Percentiles rank a stretch among this genome's conserved stretches.
Conservation (phyloP, 495 filamentous ascomycete species). For the Xylaria sp. region DNA sequence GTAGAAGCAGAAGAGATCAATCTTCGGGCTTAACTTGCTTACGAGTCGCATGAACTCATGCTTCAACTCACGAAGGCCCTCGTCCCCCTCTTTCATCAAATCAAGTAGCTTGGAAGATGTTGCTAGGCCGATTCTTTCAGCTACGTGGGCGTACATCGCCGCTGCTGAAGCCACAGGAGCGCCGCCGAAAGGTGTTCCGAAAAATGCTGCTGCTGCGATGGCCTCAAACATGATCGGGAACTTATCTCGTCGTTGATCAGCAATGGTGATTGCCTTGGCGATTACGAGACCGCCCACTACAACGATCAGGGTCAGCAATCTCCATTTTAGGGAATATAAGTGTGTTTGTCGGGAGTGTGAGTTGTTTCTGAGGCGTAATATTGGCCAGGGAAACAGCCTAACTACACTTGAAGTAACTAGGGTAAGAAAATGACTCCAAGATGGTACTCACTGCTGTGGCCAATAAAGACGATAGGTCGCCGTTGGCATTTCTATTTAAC, state of each 20-base stretch:
- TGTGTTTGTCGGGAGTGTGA: background rate
- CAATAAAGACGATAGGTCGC: conserved; percentile 70
- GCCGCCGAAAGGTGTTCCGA: conserved; percentile 48
- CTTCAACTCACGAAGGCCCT: conserved; percentile 41
- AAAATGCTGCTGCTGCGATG: conserved; percentile 44
- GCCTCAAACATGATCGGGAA: conserved; percentile 46
- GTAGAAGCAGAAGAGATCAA: conserved; percentile 41
- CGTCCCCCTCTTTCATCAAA: conserved; percentile 44
- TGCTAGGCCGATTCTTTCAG: conserved; percentile 39
- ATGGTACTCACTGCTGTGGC: conserved; percentile 57
- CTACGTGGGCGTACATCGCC: conserved; percentile 39
- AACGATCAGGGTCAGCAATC: background rate
- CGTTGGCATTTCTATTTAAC: conserved; percentile 47
- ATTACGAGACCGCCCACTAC: conserved; percentile 67
- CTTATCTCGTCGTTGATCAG: conserved; percentile 39
- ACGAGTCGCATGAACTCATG: conserved; percentile 44
- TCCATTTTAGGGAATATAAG: background rate
- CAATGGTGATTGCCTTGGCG: conserved; percentile 45
- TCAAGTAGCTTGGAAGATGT: conserved; percentile 41
- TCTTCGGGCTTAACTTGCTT: conserved; percentile 39
- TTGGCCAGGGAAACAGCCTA: background rate
- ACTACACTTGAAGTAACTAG: background rate
- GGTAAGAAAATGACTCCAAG: background rate
- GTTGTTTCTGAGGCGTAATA: background rate
- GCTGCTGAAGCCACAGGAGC: conserved; percentile 39